Evolutionary conservation across 2,329 filamentous ascomycete genomes (phyloP).

Genomic region (Botrytis medusae): DNA sequence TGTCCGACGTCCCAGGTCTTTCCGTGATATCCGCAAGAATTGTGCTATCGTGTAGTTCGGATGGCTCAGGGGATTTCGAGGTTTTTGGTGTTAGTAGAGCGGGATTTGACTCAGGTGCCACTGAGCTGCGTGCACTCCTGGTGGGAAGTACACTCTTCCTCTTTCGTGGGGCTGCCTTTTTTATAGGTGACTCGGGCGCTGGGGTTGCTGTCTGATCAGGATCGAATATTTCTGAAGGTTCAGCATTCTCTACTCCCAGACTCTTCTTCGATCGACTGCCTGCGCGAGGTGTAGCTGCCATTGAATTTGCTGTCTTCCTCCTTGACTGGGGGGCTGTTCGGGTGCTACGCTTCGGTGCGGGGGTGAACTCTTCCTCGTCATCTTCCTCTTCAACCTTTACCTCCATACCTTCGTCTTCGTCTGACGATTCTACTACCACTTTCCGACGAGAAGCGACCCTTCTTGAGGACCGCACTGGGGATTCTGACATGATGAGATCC

Average conservation of each 20-base stretch:
- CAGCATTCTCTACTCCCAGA: constrained; percentile 49
- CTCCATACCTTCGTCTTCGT: constrained; percentile 71
- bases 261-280: constrained; percentile 45
- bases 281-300: constrained; percentile 33
- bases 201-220: constrained; percentile 51
- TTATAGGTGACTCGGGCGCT: constrained; percentile 54
- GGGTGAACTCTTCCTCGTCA: constrained; percentile 70
- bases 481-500: constrained; percentile 31
- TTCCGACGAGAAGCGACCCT: constrained; percentile 65
- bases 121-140: constrained; percentile 35
- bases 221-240: constrained; percentile 61
- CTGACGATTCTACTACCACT: constrained; percentile 71
- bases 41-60: constrained; percentile 49
- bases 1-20: constrained; percentile 51
- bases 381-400: constrained; percentile 61
- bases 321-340: constrained; percentile 55
- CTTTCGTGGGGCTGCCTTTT: constrained; percentile 62
- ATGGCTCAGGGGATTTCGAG: constrained; percentile 57
- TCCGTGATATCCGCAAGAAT: constrained; percentile 76
- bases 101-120: constrained; percentile 39
- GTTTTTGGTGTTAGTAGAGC: constrained; percentile 52
- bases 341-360: constrained; percentile 55
- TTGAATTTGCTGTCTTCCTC: constrained; percentile 45
- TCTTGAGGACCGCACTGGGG: constrained; percentile 56
- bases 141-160: constrained; percentile 57